These are phyloP conservation scores for Colletotrichum orchidophilum DNA, from an alignment of 2,329 filamentous ascomycete genomes.

Conservation along the genomic window DNA sequence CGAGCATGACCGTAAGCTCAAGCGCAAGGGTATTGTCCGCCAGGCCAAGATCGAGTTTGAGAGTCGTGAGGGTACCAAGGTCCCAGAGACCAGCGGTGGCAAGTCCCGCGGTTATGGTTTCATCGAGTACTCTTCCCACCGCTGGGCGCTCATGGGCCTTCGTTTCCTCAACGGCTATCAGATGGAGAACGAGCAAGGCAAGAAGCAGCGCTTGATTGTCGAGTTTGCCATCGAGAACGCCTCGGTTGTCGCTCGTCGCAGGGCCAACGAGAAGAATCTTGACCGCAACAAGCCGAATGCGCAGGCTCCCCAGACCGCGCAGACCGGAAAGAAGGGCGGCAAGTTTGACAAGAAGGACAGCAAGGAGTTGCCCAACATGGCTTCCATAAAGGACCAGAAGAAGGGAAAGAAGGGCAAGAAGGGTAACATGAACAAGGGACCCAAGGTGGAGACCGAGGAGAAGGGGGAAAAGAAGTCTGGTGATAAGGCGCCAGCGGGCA, in stretches of 20 bases:
- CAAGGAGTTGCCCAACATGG: slow-evolving; percentile 44
- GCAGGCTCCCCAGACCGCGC: slow-evolving; percentile 37
- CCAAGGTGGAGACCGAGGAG: slow-evolving; percentile 41
- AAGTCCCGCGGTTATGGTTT: slow-evolving; percentile 95
- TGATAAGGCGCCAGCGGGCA: slow-evolving; percentile 31
- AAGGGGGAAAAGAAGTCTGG: slow-evolving; percentile 28
- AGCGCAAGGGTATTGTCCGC: slow-evolving; percentile 86
- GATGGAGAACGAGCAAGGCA: slow-evolving; percentile 70
- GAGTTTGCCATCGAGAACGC: slow-evolving; percentile 99
- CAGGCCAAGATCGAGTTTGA: slow-evolving; percentile 98
- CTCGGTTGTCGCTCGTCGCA: slow-evolving; percentile 86
- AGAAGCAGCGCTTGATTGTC: slow-evolving; percentile 89
- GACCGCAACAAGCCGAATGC: slow-evolving; percentile 35
- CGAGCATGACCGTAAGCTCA: slow-evolving; percentile 80
- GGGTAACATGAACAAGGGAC: slow-evolving; percentile 40
- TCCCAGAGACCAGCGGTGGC: slow-evolving; percentile 79
- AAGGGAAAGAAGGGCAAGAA: slow-evolving; percentile 44
- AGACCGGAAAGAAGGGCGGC: slow-evolving; percentile 41
- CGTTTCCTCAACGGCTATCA: slow-evolving; percentile 89
- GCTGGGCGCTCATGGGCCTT: slow-evolving; percentile 93
- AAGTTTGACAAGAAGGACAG: slow-evolving; percentile 42
- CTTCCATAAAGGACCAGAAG: slow-evolving; percentile 44
- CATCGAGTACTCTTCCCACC: slow-evolving; percentile 94
- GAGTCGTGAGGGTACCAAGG: slow-evolving; percentile 84
- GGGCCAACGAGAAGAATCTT: slow-evolving; percentile 45